Percentiles rank a stretch among this genome's conserved stretches.
These are phyloP conservation scores for Aspergillus wentii DNA, from an alignment of 495 filamentous ascomycete species.

Conservation along the genomic window DNA sequence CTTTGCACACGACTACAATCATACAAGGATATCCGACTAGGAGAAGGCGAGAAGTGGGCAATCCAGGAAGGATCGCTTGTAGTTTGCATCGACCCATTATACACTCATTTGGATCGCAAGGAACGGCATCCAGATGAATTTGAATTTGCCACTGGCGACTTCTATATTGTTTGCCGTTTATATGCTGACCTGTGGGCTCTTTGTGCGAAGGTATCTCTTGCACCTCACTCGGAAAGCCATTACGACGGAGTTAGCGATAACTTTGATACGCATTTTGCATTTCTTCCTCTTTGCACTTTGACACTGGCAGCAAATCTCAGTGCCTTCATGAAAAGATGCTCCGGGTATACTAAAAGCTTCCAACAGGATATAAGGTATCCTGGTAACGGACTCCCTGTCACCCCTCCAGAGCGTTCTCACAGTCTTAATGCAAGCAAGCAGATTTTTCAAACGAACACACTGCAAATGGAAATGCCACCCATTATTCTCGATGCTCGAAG, in stretches of 20 bases:
- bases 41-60: constrained; percentile 15
- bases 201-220: constrained; percentile 20
- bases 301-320: constrained; percentile 26
- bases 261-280: constrained; percentile 11
- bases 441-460: constrained; percentile 7
- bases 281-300: constrained; percentile 28
- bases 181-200: constrained; percentile 31
- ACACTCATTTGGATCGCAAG: constrained; percentile 11
- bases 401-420: constrained; percentile 20
- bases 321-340: constrained; percentile 17
- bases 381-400: constrained; percentile 21
- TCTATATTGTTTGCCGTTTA: constrained; percentile 22
- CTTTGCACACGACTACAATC: constrained; percentile 18
- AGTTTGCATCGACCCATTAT: constrained; percentile 20
- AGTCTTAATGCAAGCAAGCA: constrained; percentile 20
- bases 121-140: constrained; percentile 20
- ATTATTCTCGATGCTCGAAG: constrained; percentile 11
- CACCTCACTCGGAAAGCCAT: neutral
- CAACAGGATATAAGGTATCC: constrained; percentile 13
- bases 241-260: neutral
- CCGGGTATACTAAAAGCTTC: neutral
- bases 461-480: constrained; percentile 11
- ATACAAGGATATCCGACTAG: constrained; percentile 22
- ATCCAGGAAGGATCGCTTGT: constrained; percentile 30
- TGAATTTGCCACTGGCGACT: constrained; percentile 17